phyloP scores from a whole-genome alignment of 352 stramenopile species.

The Peronospora farinosa region DNA sequence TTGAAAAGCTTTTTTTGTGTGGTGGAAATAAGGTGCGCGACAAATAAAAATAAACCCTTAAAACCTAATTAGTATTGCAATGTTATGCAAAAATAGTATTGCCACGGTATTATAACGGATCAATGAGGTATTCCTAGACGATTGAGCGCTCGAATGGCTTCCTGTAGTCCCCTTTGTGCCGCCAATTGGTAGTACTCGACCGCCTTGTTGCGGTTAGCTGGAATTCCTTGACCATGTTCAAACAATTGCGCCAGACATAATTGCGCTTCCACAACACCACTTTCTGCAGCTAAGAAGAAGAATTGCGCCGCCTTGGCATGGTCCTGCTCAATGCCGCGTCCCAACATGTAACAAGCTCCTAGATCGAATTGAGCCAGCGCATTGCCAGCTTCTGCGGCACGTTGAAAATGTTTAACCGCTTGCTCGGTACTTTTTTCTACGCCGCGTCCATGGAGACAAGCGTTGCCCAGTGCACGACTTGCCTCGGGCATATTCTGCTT shows the following conservation, averaged over 20 bases:
- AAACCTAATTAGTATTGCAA: no score
- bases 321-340: conserved; percentile 52
- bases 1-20: no score
- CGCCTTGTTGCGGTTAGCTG: conserved; percentile 47
- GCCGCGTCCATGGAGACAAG: conserved; percentile 43
- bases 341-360: conserved; percentile 73
- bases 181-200: conserved; percentile 73
- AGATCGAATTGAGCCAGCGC: conserved; percentile 69
- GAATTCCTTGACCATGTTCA: conserved; percentile 50
- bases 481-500: conserved; percentile 65
- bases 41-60: no score
- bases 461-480: conserved; percentile 50
- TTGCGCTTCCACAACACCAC: conserved; percentile 55
- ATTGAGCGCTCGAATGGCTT: conserved; percentile 46
- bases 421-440: conserved; percentile 24
- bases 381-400: conserved; percentile 54
- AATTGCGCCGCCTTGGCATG: conserved; percentile 56
- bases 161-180: conserved; percentile 43
- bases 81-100: no score
- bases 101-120: no score
- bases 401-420: conserved; percentile 50
- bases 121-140: conserved; percentile 35
- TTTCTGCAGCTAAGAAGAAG: conserved; percentile 64
- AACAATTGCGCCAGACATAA: conserved; percentile 75
- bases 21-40: no score